Conservation (phyloP, 2,329 filamentous ascomycete species). For the Fusarium luffae region DNA sequence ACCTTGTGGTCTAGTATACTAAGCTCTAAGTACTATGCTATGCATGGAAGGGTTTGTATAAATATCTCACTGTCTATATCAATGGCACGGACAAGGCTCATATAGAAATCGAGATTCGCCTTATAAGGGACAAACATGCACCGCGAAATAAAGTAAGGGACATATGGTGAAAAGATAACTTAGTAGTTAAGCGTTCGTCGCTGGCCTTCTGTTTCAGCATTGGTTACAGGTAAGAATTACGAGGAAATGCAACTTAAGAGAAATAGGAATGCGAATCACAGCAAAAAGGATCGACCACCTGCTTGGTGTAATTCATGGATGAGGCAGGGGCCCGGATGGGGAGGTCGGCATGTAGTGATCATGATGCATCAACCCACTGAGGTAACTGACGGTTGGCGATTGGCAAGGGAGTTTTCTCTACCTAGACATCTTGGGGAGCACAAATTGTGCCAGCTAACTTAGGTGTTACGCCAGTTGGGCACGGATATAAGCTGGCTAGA, state of each 20-base stretch:
- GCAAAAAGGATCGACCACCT: background rate
- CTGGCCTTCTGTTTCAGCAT: background rate
- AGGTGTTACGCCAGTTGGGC: background rate
- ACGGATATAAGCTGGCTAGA: background rate
- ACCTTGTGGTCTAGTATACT: background rate
- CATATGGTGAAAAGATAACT: background rate
- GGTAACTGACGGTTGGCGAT: background rate
- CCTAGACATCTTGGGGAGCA: background rate
- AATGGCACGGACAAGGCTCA: too few species aligned
- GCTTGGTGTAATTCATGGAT: too few species aligned
- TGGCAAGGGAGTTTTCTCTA: background rate
- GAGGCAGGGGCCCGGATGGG: background rate
- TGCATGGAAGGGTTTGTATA: background rate
- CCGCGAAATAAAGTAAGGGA: background rate
- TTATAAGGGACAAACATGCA: background rate
- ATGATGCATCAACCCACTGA: background rate
- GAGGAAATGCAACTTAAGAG: background rate
- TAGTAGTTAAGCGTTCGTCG: background rate
- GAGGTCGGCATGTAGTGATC: background rate
- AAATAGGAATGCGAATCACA: background rate
- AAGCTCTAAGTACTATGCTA: background rate
- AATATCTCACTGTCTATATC: background rate
- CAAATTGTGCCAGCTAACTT: background rate
- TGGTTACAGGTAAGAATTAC: background rate
- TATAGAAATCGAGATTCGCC: fast-evolving